A percentile compares a stretch with the other conserved stretches of the same genome.
Conservation (phyloP, 2,329 filamentous ascomycete species). For the Daldinia sp. region DNA sequence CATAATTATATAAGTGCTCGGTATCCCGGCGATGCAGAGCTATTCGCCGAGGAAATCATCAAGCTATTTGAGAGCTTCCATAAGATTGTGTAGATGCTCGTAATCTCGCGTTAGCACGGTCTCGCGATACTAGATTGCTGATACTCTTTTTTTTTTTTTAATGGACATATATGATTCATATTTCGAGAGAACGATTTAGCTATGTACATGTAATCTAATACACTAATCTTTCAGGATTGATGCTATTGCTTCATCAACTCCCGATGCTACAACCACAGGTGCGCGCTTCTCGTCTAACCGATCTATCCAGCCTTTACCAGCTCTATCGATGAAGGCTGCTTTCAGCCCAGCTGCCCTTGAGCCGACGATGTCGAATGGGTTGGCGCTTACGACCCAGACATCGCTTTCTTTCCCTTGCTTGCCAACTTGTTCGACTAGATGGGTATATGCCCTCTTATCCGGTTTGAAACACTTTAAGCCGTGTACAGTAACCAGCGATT, state of each 20-base stretch:
- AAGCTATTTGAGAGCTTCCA: constrained; percentile 55
- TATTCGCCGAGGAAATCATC: constrained; percentile 58
- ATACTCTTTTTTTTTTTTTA: constrained; percentile 33
- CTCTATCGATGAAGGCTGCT: constrained; percentile 75
- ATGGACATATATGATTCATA: constrained; percentile 16
- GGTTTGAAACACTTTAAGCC: constrained; percentile 73
- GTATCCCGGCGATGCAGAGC: constrained; percentile 59
- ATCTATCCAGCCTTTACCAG: constrained; percentile 74
- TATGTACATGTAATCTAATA: constrained; percentile 22
- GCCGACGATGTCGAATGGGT: constrained; percentile 79
- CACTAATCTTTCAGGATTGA: constrained; percentile 48
- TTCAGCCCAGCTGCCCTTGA: constrained; percentile 71
- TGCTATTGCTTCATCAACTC: constrained; percentile 68
- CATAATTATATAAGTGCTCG: constrained; percentile 64
- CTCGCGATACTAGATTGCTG: neutral
- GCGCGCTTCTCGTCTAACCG: constrained; percentile 61
- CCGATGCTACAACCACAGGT: constrained; percentile 67
- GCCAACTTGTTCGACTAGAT: constrained; percentile 65
- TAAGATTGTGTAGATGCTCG: constrained; percentile 41
- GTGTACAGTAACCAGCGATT: constrained; percentile 72
- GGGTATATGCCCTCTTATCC: constrained; percentile 68
- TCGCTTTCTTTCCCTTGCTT: constrained; percentile 59
- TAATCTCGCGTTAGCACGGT: neutral
- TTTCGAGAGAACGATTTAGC: constrained; percentile 22
- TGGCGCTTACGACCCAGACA: constrained; percentile 78